phyloP scores from a whole-genome alignment of 352 stramenopile species.

The Globisporangium irregulare region DNA sequence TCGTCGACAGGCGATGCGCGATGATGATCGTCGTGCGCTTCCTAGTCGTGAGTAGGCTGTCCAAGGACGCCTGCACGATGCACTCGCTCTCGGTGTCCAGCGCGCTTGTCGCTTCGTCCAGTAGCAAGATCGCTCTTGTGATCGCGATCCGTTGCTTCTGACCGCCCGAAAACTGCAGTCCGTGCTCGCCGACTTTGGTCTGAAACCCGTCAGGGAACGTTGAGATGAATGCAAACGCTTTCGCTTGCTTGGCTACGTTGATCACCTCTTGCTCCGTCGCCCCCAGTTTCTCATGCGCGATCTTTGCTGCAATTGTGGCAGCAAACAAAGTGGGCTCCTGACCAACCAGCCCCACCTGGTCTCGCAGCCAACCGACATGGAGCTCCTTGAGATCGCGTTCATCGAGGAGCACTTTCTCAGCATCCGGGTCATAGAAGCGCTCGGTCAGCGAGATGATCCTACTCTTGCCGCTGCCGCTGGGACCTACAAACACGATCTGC shows the following conservation, averaged over 20 bases:
- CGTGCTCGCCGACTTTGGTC: slow-evolving; percentile 71
- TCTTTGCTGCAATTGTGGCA: slow-evolving; percentile 53
- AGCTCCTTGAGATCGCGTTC: slow-evolving; percentile 47
- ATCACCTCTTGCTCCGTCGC: slow-evolving; percentile 74
- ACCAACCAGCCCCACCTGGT: slow-evolving; percentile 86
- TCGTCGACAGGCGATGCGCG: slow-evolving; percentile 69
- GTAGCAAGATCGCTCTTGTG: slow-evolving; percentile 76
- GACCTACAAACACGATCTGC: slow-evolving; percentile 40
- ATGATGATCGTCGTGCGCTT: slow-evolving; percentile 64
- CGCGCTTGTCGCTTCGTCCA: slow-evolving; percentile 27
- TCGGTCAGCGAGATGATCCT: slow-evolving; percentile 45
- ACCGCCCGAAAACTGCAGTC: slow-evolving; percentile 76
- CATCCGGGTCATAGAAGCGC: slow-evolving; percentile 70
- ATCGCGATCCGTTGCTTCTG: slow-evolving; percentile 93
- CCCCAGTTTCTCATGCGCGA: slow-evolving; percentile 51
- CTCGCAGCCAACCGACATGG: slow-evolving; percentile 79
- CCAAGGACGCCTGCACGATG: slow-evolving; percentile 26
- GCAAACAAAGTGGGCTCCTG: slow-evolving; percentile 58
- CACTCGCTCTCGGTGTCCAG: slow-evolving; percentile 10
- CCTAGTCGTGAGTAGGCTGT: slow-evolving; percentile 40
- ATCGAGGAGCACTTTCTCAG: slow-evolving; percentile 38
- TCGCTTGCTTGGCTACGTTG: slow-evolving; percentile 64
- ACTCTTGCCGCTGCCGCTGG: slow-evolving; percentile 49
- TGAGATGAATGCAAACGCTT: slow-evolving; percentile 88
- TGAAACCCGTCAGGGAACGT: slow-evolving; percentile 84